phyloP scores from a whole-genome alignment of 2,329 filamentous ascomycete genomes.

The Spiromastix sp. region DNA sequence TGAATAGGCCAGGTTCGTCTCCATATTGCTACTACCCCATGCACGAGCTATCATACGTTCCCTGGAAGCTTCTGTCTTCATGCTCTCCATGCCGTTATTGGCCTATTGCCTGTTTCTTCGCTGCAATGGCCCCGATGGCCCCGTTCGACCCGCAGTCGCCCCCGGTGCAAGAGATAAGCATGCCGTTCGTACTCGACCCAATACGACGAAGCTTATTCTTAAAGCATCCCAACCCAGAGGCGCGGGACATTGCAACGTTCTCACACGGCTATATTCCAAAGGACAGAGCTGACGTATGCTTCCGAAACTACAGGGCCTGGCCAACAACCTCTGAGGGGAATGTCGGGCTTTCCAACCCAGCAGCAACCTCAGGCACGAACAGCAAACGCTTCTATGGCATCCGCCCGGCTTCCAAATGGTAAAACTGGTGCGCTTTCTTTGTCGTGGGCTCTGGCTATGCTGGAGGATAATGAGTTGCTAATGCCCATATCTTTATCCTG shows the following conservation, averaged over 20 bases:
- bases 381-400: conserved; percentile 38
- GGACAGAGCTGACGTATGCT: conserved; percentile 9
- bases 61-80: conserved; percentile 7
- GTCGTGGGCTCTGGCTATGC: too few relatives aligned
- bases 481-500: conserved; percentile 3
- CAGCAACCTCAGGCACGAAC: conserved; percentile 34
- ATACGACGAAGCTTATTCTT: background rate
- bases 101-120: background rate
- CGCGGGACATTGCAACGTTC: background rate
- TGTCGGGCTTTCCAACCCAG: conserved; percentile 44
- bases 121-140: background rate
- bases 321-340: conserved; percentile 41
- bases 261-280: background rate
- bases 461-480: too few relatives aligned
- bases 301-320: conserved; percentile 31
- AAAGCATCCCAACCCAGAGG: background rate
- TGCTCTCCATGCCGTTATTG: conserved; percentile 3
- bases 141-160: too few relatives aligned
- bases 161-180: too few relatives aligned
- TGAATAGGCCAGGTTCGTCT: conserved; percentile 41
- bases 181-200: too few relatives aligned
- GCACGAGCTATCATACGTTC: conserved; percentile 14
- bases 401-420: conserved; percentile 42
- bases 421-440: conserved; percentile 37
- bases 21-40: conserved; percentile 18